Evolutionary conservation across 2,329 filamentous ascomycete genomes (phyloP).

Genomic region (Aspergillus felis): DNA sequence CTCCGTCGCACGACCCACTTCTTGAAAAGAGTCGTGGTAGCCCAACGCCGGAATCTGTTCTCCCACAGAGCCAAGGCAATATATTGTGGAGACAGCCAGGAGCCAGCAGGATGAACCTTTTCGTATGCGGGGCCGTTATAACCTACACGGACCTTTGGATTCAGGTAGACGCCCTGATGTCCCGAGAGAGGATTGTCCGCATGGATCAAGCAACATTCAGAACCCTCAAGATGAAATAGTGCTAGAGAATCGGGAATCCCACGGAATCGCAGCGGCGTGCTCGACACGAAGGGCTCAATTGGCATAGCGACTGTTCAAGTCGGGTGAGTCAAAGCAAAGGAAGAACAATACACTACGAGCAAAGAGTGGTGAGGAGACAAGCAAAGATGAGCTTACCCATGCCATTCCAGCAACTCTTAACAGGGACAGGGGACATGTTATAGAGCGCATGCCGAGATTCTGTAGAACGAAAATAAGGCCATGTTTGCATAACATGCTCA

Average conservation of each 20-base stretch:
- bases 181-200: slow-evolving; percentile 33
- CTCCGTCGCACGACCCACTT: slow-evolving; percentile 26
- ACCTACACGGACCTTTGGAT: slow-evolving; percentile 39
- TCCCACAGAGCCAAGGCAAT: slow-evolving; percentile 56
- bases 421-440: slow-evolving; percentile 51
- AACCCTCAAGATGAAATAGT: slow-evolving; percentile 58
- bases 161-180: slow-evolving; percentile 34
- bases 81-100: slow-evolving; percentile 46
- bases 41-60: slow-evolving; percentile 52
- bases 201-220: slow-evolving; percentile 67
- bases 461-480: slow-evolving; percentile 50
- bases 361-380: background rate
- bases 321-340: background rate
- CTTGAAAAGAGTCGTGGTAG: slow-evolving; percentile 30
- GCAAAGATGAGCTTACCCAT: slow-evolving; percentile 42
- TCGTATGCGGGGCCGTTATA: slow-evolving; percentile 28
- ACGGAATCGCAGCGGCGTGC: slow-evolving; percentile 55
- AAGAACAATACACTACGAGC: background rate
- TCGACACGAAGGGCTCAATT: slow-evolving; percentile 16
- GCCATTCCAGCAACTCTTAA: slow-evolving; percentile 67
- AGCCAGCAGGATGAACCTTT: slow-evolving; percentile 40
- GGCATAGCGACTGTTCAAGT: slow-evolving; percentile 22
- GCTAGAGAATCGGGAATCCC: slow-evolving; percentile 61
- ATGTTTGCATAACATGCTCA: slow-evolving; percentile 61
- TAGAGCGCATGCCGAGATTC: slow-evolving; percentile 54